Evolutionary conservation across 768 basidiomycete genomes (phyloP), one percentile per base, ranked within the genome.

Genomic region (Rossbeevera mucosa): DNA sequence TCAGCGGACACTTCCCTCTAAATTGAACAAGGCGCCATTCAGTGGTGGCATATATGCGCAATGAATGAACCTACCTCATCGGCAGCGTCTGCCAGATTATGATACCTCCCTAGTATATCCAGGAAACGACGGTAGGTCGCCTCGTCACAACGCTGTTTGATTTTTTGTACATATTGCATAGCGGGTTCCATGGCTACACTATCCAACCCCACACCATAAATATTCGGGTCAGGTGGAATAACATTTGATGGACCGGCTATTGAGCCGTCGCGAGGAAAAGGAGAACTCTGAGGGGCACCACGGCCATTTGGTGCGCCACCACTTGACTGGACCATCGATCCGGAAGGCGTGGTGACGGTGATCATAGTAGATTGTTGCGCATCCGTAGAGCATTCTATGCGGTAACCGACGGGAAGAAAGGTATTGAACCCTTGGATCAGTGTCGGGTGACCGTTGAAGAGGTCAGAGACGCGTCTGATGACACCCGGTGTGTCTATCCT

Each of bases 381-480:
- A 60, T 88, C 84, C 28, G 72, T 73, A 13, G 79, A 79, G 59
- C 84, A 86, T 59, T 95, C 92, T 67, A 99, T 97, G 44, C 90
- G 85, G 65, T 97, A 99, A 14, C 95, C 95, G 20, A 82, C 79
- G 3, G 95, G 95, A 11, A 99, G 80, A 72, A 98, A 99, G 0
- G 94, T 96, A 72, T 97, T 98, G 79, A 99, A 99, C 9, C 94
- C 94, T 69, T 95, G 92, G 43, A 99, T 97, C 55, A 99, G 86
- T 5, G 75, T 66, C 0, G 91, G 91, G 62, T 96, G 92, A 2
- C 91, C 91, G 51, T 85, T 82, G 74, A 99, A 98, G 22, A 99
- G 83, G 45, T 85, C 81, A 1, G 94, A 95, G 25, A 97, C 95
- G 48, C 94, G 91, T 64, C 86, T 85, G 64, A 99, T 99, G 44